Conservation (phyloP, 1,284 basidiomycete species). For the Thecaphora frezii region DNA sequence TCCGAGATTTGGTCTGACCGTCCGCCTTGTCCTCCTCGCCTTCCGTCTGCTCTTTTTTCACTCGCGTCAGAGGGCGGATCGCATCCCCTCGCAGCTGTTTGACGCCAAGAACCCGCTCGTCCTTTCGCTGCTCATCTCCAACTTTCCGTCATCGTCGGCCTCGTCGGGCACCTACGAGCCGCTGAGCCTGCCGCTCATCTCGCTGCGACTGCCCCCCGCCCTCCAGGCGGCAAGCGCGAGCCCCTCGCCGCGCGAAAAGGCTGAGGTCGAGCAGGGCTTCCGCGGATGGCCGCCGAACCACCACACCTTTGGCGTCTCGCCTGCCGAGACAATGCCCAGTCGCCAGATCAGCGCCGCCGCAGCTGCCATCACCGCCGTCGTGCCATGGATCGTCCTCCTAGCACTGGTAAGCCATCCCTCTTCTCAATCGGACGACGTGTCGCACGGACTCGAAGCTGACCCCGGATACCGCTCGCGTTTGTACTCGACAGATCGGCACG, state of each 20-base stretch:
- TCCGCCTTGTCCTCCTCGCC: too few species aligned
- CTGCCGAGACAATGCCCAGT: conserved; percentile 47
- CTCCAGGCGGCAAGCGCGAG: conserved; percentile 5
- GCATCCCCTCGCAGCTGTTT: conserved; percentile 22
- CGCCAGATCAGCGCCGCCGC: conserved; percentile 30
- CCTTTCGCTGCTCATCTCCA: conserved; percentile 34
- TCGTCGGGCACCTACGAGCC: conserved; percentile 18
- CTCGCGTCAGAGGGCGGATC: conserved; percentile 34
- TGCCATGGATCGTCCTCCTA: conserved; percentile 40
- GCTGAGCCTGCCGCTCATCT: conserved; percentile 19
- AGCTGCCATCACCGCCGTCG: conserved; percentile 28
- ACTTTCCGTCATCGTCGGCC: conserved; percentile 25
- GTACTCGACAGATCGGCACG: conserved; percentile 6
- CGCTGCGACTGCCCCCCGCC: conserved; percentile 18
- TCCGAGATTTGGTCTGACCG: neutral
- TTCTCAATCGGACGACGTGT: too few species aligned
- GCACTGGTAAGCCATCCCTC: conserved; percentile 22
- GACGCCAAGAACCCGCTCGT: conserved; percentile 14
- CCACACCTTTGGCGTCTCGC: conserved; percentile 43
- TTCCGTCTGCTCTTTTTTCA: too few species aligned
- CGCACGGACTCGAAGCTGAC: too few species aligned
- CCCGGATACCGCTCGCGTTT: neutral
- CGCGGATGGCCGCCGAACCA: conserved; percentile 29
- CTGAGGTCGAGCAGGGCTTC: conserved; percentile 32
- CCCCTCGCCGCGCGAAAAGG: conserved; percentile 15